Base-by-base conservation (phyloP, 306 rosid species). In the Fagus crenata region DNA sequence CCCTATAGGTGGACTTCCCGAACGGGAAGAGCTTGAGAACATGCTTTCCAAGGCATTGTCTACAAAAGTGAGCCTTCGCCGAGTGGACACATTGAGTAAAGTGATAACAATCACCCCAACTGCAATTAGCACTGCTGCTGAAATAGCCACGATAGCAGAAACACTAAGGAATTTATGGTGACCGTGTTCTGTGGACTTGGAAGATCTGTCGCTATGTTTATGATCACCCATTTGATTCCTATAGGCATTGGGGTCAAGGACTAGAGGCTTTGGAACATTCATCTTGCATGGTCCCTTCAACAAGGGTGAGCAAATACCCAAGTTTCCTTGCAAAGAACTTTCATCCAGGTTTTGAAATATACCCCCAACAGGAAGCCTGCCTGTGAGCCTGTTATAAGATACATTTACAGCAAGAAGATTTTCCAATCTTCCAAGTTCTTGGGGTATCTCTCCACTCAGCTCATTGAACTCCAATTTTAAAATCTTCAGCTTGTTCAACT, bases 261-360 rank as follows among this genome's bases (percentile, higher is more conserved):
- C 98, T 55, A 95, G 92, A 22, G 98, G 98, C 84, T 95, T 95
- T 6, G 97, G 85, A 11, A 90, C 96, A 81, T 95, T 83, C 96
- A 92, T 81, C 75, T 69, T 89, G 37, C 98, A 95, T n/a, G 98
- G 97, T 53, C 98, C 98, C 75, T 88, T 78, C 75, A 95, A 67
- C 82, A 95, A 81, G 15, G 93, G 96, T 41, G 98, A 88, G 77
- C 98, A 95, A 55, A 95, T 86, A 37, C 98, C 98, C 6, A 83
- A 65, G 84, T 95, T 95, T 67, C 98, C 98, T 83, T 90, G 91
- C 79, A 95, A 73, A 15, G 97, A 82, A 81, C 96, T 95, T 83
- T 86, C 85, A 88, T 92, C 97, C 77, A 95, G 84, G 85, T 85
- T 88, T 76, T 78, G 92, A 71, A 95, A 95, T 77, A 87, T 84